phyloP scores from a whole-genome alignment of 352 stramenopile species.

The Peronospora belbahrii region DNA sequence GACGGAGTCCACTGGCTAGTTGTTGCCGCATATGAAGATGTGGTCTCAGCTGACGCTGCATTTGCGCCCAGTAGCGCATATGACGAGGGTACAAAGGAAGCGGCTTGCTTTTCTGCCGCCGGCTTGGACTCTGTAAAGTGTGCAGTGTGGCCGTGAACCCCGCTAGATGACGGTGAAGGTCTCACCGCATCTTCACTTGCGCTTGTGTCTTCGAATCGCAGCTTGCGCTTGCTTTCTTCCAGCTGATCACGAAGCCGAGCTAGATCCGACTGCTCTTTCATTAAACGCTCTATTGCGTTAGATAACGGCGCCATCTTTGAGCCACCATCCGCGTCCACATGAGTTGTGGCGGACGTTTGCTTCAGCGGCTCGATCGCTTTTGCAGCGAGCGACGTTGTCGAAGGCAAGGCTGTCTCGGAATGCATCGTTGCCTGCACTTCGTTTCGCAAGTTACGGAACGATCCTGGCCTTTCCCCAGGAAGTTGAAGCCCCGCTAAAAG shows the following conservation, averaged over 20 bases:
- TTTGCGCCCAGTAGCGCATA: constrained; percentile 16
- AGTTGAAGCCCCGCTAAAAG: constrained; percentile 41
- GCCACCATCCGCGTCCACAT: constrained; percentile 1
- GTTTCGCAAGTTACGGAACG: constrained; percentile 15
- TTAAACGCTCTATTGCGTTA: constrained; percentile 46
- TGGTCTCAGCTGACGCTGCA: not conserved
- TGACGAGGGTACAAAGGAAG: constrained; percentile 18
- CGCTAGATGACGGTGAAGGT: constrained; percentile 5
- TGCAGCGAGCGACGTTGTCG: constrained; percentile 25
- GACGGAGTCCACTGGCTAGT: constrained; percentile 20
- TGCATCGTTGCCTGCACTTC: constrained; percentile 8
- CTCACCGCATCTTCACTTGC: constrained; percentile 1
- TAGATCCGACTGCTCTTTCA: constrained; percentile 67
- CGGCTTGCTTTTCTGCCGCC: constrained; percentile 3
- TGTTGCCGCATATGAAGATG: constrained; percentile 9
- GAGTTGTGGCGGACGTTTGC: constrained; percentile 1
- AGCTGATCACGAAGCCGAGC: constrained; percentile 47
- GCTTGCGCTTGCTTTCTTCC: constrained; percentile 59
- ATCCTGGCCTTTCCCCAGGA: constrained; percentile 22
- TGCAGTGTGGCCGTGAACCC: not conserved
- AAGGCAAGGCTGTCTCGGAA: not conserved
- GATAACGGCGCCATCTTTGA: constrained; percentile 19
- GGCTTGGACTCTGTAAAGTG: constrained; percentile 23
- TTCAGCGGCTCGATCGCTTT: constrained; percentile 38
- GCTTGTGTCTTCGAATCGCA: constrained; percentile 29